Conservation (phyloP, 2,329 filamentous ascomycete species). For the Salinomyces thailandicus region DNA sequence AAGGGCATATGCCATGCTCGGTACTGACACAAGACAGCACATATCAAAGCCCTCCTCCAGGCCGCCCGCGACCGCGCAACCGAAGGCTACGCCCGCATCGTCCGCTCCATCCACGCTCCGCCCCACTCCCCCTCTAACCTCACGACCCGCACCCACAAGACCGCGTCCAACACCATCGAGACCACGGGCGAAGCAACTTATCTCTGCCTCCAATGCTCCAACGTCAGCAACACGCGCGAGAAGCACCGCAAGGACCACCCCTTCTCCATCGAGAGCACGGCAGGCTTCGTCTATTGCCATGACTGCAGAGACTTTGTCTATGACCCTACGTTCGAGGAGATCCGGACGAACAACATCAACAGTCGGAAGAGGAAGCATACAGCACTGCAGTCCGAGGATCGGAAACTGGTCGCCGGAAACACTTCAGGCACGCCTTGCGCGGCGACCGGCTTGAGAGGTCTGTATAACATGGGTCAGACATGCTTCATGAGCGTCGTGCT, state of each 20-base stretch:
- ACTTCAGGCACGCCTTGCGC: slow-evolving; percentile 72
- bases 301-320: slow-evolving; percentile 75
- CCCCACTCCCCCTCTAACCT: neutral
- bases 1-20: neutral
- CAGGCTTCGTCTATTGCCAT: slow-evolving; percentile 66
- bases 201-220: slow-evolving; percentile 62
- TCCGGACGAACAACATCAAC: slow-evolving; percentile 45
- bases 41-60: slow-evolving; percentile 58
- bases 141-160: slow-evolving; percentile 44
- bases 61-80: slow-evolving; percentile 59
- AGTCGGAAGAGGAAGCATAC: slow-evolving; percentile 55
- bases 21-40: slow-evolving; percentile 43
- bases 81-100: slow-evolving; percentile 60
- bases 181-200: slow-evolving; percentile 35
- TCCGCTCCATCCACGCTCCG: slow-evolving; percentile 28
- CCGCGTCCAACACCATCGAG: slow-evolving; percentile 9
- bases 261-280: slow-evolving; percentile 70
- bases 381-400: slow-evolving; percentile 48
- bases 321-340: slow-evolving; percentile 68
- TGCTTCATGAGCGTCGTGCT: slow-evolving; percentile 97
- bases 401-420: slow-evolving; percentile 66
- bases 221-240: slow-evolving; percentile 56
- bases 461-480: slow-evolving; percentile 97
- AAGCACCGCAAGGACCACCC: slow-evolving; percentile 63
- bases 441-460: slow-evolving; percentile 76